Evolutionary conservation across 176 grass and related monocot genomes (phyloP).

Genomic region (Avena insularis): DNA sequence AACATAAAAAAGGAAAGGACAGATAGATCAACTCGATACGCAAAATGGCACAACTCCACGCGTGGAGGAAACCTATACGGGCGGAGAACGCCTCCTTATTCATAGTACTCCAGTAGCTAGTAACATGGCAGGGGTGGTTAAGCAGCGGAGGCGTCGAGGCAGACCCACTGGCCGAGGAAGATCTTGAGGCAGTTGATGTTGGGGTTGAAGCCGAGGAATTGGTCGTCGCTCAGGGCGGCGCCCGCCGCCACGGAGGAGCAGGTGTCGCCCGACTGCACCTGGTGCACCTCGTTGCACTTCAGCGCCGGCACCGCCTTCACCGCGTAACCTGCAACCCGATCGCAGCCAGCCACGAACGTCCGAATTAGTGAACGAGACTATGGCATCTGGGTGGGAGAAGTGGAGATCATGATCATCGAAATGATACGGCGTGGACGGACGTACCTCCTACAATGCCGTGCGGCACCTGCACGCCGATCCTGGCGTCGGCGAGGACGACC

Average conservation of each 20-base stretch:
- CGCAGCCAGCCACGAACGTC: not conserved
- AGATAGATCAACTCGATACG: not conserved
- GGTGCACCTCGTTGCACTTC: constrained; percentile 41
- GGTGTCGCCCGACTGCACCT: constrained; percentile 28
- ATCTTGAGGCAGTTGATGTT: constrained; percentile 48
- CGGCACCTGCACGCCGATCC: not conserved
- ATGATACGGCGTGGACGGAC: too few species aligned
- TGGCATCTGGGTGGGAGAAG: too few species aligned
- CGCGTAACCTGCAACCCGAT: constrained; percentile 12
- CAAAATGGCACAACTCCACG: not conserved
- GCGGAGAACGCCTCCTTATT: constrained; percentile 24
- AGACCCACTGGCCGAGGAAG: constrained; percentile 63
- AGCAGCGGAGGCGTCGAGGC: not conserved
- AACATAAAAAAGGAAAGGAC: not conserved
- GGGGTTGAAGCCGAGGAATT: constrained; percentile 56
- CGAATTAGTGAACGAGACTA: too few species aligned
- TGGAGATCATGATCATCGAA: too few species aligned
- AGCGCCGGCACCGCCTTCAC: constrained; percentile 6
- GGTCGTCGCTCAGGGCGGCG: not conserved
- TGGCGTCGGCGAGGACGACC: constrained; percentile 11
- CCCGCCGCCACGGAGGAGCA: constrained; percentile 36
- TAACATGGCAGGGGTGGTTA: not conserved
- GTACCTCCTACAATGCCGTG: not conserved
- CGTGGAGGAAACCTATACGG: not conserved
- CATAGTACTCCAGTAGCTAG: not conserved